Evolutionary conservation across 2,329 filamentous ascomycete genomes (phyloP), one percentile per base, ranked within the genome.

Genomic region (Talaromyces rugulosus): DNA sequence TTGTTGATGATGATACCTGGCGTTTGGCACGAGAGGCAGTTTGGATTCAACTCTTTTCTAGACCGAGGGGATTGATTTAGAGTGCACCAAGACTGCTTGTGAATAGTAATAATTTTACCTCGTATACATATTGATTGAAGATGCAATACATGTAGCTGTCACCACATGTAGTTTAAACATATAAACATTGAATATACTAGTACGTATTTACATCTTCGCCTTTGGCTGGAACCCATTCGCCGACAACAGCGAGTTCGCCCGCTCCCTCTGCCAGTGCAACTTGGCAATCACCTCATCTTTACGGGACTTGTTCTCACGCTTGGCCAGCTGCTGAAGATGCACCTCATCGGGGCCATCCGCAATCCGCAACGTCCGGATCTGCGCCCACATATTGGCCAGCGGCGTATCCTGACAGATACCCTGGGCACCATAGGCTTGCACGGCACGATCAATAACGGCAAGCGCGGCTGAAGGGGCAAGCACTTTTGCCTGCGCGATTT

Each of bases 321-420:
- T 66, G 73, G 87, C 77, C 77, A 83, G 70, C 78, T 80, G 76
- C 75, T 81, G 66, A 78, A 93, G 78, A 76, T 96, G 95, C 64
- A 98, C 95, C 85, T 99, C 95, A 78, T 99, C 95, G 0, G 95
- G 95, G 0, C 95, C 95, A 77, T 99, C 95, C 0, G 92, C 92
- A 68, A 96, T 86, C 64, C 91, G 84, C 77, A 96, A 82, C 6
- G 93, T 96, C 62, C 92, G 83, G 71, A 92, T 90, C 64, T 84
- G 80, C 23, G 91, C 87, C 87, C 91, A 96, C 86, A 93, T 88
- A 73, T 82, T 84, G 12, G 92, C 93, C 66, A 99, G 81, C 23
- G 95, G 95, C 1, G 95, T 98, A 68, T 99, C 95, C 81, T 98
- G 95, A 71, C 87, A 90, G 56, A 99, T 89, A 73, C 95, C 95